A percentile compares a stretch with the other conserved stretches of the same genome.
phyloP scores from a whole-genome alignment of 345 rosid species.

The Ceriops tagal region DNA sequence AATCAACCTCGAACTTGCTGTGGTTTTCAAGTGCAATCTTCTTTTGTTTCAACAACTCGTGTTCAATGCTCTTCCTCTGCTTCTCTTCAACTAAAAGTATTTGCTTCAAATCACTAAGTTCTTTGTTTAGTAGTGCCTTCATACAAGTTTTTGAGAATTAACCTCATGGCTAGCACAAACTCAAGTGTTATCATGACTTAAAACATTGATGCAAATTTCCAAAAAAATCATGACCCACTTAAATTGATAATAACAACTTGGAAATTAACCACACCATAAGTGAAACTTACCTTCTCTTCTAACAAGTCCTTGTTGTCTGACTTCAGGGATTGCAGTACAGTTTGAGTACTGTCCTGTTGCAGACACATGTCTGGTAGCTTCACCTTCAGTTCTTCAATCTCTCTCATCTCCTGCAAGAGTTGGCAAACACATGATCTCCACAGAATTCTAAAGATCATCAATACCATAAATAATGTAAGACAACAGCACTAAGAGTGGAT shows the following conservation, averaged over 20 bases:
- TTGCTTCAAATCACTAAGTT: constrained; percentile 48
- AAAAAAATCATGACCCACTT: not conserved
- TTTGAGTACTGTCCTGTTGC: constrained; percentile 41
- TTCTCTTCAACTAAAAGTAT: constrained; percentile 66
- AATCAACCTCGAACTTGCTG: constrained; percentile 48
- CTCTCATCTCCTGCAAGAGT: constrained; percentile 50
- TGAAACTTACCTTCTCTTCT: constrained; percentile 56
- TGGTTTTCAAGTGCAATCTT: constrained; percentile 50
- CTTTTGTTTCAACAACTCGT: constrained; percentile 59
- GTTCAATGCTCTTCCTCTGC: constrained; percentile 57
- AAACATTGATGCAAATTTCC: not conserved
- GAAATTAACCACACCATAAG: not conserved
- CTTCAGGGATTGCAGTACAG: constrained; percentile 63
- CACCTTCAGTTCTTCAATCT: constrained; percentile 39
- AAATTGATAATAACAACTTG: constrained; percentile 1
- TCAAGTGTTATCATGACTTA: constrained; percentile 2
- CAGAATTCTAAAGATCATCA: not conserved
- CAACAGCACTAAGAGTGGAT: not conserved
- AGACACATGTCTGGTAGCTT: constrained; percentile 47
- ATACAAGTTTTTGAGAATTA: constrained; percentile 3
- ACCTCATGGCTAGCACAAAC: constrained; percentile 1
- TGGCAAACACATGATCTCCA: constrained; percentile 6
- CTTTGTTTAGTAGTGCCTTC: constrained; percentile 60
- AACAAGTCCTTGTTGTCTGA: constrained; percentile 45
- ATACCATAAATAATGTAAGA: not conserved